Evolutionary conservation across 306 rosid species (phyloP).

Genomic region (Amphicarpaea edgeworthii): DNA sequence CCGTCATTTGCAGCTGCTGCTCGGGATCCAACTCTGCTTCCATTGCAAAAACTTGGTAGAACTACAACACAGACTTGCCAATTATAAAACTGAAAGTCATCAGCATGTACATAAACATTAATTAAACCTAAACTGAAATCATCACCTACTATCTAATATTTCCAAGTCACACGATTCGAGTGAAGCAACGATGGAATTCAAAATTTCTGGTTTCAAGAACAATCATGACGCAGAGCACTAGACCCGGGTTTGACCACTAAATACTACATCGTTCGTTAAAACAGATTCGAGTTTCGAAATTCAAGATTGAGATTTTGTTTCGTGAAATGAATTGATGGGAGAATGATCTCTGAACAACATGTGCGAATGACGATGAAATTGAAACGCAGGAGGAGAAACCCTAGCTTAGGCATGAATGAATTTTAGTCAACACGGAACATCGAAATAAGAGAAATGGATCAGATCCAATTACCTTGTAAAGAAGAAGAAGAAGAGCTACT

Average conservation of each 20-base stretch:
- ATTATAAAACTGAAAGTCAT: slow-evolving; percentile 28
- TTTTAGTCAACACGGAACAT: not conserved
- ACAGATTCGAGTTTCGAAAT: not conserved
- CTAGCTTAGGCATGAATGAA: slow-evolving; percentile 3
- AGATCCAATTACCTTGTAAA: slow-evolving; percentile 35
- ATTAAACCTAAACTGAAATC: too few relatives aligned
- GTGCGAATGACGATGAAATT: slow-evolving; percentile 7
- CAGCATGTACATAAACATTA: not conserved
- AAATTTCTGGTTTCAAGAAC: slow-evolving; percentile 2
- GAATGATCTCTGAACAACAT: not conserved
- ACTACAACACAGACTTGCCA: slow-evolving; percentile 43
- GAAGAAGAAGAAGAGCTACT: not conserved
- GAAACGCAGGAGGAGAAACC: slow-evolving; percentile 36
- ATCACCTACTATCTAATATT: too few relatives aligned
- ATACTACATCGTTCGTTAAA: not conserved
- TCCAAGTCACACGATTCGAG: not conserved
- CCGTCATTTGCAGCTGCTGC: slow-evolving; percentile 56
- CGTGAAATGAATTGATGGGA: slow-evolving; percentile 23
- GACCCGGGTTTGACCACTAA: not conserved
- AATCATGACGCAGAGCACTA: not conserved
- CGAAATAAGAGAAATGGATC: slow-evolving; percentile 3
- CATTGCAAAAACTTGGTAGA: slow-evolving; percentile 56
- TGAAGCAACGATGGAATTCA: slow-evolving; percentile 22
- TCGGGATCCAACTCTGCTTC: slow-evolving; percentile 65
- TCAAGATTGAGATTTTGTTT: not conserved